Evolutionary conservation across 2,329 filamentous ascomycete genomes (phyloP), one percentile per base, ranked within the genome.

Genomic region (Chrysosporium queenslandicum): DNA sequence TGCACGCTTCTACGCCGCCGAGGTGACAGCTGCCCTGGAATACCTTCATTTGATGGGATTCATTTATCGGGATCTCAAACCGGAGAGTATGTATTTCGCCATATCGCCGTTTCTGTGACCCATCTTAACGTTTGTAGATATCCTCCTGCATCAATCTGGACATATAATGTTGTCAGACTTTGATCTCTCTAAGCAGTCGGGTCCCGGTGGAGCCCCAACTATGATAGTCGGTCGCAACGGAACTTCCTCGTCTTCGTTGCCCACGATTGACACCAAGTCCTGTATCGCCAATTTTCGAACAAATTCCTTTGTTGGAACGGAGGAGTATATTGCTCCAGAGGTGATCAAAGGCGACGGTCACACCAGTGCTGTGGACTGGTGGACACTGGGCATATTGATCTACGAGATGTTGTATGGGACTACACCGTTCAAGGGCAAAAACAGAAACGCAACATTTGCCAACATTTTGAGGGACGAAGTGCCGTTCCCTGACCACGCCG

Each of bases 151-250:
- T 68, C 92, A 98, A 69, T 97, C 92, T n/a, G 92, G 92, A 14
- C 92, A 98, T 70, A 98, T 98, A 62, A 98, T 98, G 92, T 79
- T 98, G 67, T 97, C 92, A 56, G 92, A 98, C 73, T 98, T 98
- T 70, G 92, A 98, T 70, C 73, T 98, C 56, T 96, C 90, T 8
- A 98, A 98, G 71, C 92, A 98, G 71, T 98, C 92, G 5, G 92
- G 94, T 59, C 84, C 87, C 14, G 92, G 90, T 64, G 92, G 92
- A 72, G 91, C 91, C 65, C 92, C 92, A 46, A 96, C 90, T 21
- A 97, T 98, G 91, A 96, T 98, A 63, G 79, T 96, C 56, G 87
- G 87, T 60, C 89, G 87, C 67, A 90, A 87, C 60, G 90, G 90
- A 50, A 84, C 88, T 36, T 91, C 88, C 51, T 85, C 86, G 6